Conservation (phyloP, 2,329 filamentous ascomycete species). For the Orbilia brochopaga region DNA sequence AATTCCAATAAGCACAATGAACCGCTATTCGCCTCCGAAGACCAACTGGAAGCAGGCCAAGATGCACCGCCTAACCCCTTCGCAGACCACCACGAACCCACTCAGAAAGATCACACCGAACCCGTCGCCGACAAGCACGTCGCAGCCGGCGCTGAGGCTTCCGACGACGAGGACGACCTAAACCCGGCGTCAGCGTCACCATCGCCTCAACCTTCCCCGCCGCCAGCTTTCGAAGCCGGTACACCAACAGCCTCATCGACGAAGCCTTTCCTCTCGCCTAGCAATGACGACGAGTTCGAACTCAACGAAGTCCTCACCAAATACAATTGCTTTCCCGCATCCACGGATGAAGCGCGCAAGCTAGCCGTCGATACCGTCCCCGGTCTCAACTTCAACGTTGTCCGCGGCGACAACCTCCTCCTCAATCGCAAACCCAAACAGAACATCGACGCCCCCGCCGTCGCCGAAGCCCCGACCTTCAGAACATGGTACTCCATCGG, state of each 20-base stretch:
- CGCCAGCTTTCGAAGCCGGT: conserved; percentile 5
- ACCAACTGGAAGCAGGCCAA: neutral
- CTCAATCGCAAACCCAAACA: conserved; percentile 31
- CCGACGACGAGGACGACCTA: conserved; percentile 8
- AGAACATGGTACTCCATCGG: conserved; percentile 40
- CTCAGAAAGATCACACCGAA: neutral
- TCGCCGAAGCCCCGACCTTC: conserved; percentile 2
- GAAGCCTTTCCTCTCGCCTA: conserved; percentile 14
- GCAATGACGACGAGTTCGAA: conserved; percentile 35
- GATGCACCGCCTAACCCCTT: too few relatives aligned
- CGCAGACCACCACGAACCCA: too few relatives aligned
- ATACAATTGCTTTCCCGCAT: conserved; percentile 37
- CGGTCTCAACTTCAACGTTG: conserved; percentile 40
- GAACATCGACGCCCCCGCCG: neutral
- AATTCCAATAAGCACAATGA: neutral
- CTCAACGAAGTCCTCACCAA: conserved; percentile 45
- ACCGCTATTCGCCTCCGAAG: conserved; percentile 9
- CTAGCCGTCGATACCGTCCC: conserved; percentile 30
- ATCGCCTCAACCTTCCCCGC: neutral
- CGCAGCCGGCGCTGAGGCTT: neutral
- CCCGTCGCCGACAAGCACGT: neutral
- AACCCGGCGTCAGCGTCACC: conserved; percentile 8
- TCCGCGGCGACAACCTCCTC: conserved; percentile 44
- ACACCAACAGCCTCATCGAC: conserved; percentile 23
- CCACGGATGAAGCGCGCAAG: conserved; percentile 27